A percentile compares a stretch with the other conserved stretches of the same genome.
Conservation (phyloP, 176 grass and related monocot genomes). For the bread wheat (Triticum aestivum) region IWGSC_CS_RefSeq_v2.1 NC_057796.1:284057649-284058148, state of each 20-base stretch:
- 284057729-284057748: conserved; percentile 55
- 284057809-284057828: background rate
- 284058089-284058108: background rate
- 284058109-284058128: background rate
- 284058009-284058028: background rate
- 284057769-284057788: conserved; percentile 58
- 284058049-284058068: background rate
- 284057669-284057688: conserved; percentile 69
- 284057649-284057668: conserved; percentile 43
- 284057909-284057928: background rate
- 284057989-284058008: background rate
- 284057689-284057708: conserved; percentile 59
- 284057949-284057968: background rate
- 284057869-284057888: conserved; percentile 43
- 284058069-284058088: background rate
- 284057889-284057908: background rate
- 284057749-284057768: conserved; percentile 48
- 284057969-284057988: background rate
- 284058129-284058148: conserved; percentile 4
- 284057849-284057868: conserved; percentile 13
- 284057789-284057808: background rate
- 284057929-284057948: background rate
- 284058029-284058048: background rate
- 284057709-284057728: conserved; percentile 38
- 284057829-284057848: background rate